A percentile compares a stretch with the other conserved stretches of the same genome.
These are phyloP conservation scores for Cercospora canescens DNA, from an alignment of 2,329 filamentous ascomycete genomes.

Conservation along the genomic window DNA sequence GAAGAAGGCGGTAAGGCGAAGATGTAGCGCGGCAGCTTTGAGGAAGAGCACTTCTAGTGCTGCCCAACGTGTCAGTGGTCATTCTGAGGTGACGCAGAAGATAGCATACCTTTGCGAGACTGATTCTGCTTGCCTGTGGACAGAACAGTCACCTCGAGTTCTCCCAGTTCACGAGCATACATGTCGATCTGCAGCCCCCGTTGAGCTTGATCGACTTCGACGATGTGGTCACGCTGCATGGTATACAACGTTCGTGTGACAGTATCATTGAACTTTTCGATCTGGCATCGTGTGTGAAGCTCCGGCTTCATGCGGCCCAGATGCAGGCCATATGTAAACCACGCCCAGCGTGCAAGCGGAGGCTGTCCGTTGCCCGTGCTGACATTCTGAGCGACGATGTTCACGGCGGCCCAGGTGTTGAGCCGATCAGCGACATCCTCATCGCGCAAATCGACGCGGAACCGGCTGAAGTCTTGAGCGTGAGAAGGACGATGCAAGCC, in stretches of 20 bases:
- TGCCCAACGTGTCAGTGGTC: slow-evolving; percentile 24
- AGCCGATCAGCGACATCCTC: slow-evolving; percentile 78
- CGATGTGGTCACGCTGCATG: slow-evolving; percentile 71
- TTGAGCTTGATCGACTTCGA: slow-evolving; percentile 43
- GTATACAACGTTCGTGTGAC: slow-evolving; percentile 78
- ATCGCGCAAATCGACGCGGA: slow-evolving; percentile 65
- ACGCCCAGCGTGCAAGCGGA: slow-evolving; percentile 49
- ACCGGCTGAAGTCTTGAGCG: slow-evolving; percentile 78
- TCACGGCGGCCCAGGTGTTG: slow-evolving; percentile 81
- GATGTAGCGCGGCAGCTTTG: slow-evolving; percentile 71
- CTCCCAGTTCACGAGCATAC: slow-evolving; percentile 38
- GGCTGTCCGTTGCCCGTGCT: slow-evolving; percentile 84
- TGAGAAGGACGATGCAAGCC: slow-evolving; percentile 78
- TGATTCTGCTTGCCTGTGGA: slow-evolving; percentile 34
- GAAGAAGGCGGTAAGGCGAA: slow-evolving; percentile 78
- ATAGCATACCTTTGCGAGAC: slow-evolving; percentile 9
- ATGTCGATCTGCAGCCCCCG: slow-evolving; percentile 39
- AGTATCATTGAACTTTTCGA: slow-evolving; percentile 75
- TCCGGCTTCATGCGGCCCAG: slow-evolving; percentile 59
- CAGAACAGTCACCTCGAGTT: slow-evolving; percentile 38
- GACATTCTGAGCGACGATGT: slow-evolving; percentile 76
- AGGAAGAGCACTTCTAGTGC: slow-evolving; percentile 62
- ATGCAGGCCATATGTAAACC: slow-evolving; percentile 78
- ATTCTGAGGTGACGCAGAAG: too few relatives aligned
- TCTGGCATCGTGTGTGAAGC: slow-evolving; percentile 67